phyloP scores from a whole-genome alignment of 1,284 basidiomycete genomes.

The Moesziomyces sp. region DNA sequence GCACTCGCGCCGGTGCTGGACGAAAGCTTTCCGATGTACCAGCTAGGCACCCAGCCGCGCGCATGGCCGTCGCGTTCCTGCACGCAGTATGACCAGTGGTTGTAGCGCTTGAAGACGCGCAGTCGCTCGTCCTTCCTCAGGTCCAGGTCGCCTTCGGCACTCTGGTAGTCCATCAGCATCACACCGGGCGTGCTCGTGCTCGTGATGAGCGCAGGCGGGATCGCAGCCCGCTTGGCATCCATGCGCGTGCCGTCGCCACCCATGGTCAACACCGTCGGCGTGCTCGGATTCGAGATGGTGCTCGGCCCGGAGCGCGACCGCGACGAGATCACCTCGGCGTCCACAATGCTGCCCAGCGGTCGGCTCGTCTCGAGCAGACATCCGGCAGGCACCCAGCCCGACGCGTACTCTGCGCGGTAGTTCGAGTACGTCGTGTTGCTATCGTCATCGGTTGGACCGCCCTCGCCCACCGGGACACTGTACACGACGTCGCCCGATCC shows the following conservation, averaged over 20 bases:
- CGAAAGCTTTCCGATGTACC: slow-evolving; percentile 59
- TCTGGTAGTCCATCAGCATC: slow-evolving; percentile 92
- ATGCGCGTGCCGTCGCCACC: slow-evolving; percentile 4
- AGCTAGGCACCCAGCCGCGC: slow-evolving; percentile 65
- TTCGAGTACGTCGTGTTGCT: slow-evolving; percentile 12
- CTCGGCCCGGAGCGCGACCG: slow-evolving; percentile 13
- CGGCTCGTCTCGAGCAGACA: slow-evolving; percentile 86
- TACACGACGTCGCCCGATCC: slow-evolving; percentile 83
- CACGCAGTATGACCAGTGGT: slow-evolving; percentile 86
- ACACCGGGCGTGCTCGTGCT: slow-evolving; percentile 93
- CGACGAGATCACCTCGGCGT: slow-evolving; percentile 12
- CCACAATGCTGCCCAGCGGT: slow-evolving; percentile 67
- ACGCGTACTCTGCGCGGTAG: slow-evolving; percentile 49
- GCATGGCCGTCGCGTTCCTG: slow-evolving; percentile 58
- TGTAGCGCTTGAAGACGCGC: slow-evolving; percentile 93
- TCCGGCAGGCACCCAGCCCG: slow-evolving; percentile 71
- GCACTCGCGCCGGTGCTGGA: slow-evolving; percentile 6
- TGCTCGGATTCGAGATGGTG: slow-evolving; percentile 42
- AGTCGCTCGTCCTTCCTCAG: slow-evolving; percentile 85
- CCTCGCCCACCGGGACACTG: slow-evolving; percentile 76
- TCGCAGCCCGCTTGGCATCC: slow-evolving; percentile 71
- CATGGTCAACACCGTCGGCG: slow-evolving; percentile 28
- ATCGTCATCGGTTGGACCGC: slow-evolving; percentile 34
- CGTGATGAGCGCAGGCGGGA: slow-evolving; percentile 85
- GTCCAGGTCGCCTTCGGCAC: slow-evolving; percentile 83